Conservation (phyloP, 768 basidiomycete genomes). For the Dacryopinax primogenitus region DNA sequence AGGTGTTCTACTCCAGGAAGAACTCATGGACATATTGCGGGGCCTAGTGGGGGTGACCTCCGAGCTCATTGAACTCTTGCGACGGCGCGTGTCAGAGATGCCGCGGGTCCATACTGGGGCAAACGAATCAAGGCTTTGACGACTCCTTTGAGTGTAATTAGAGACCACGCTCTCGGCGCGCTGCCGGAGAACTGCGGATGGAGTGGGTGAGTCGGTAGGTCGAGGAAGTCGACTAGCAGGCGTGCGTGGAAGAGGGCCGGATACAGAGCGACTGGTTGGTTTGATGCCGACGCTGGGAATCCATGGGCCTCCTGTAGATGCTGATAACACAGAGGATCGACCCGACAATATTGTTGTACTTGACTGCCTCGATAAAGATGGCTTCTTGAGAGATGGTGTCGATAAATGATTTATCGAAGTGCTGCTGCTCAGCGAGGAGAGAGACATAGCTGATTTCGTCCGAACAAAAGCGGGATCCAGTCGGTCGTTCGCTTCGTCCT, state of each 20-base stretch:
- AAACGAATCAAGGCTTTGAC: background rate
- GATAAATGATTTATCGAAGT: background rate
- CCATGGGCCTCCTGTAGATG: background rate
- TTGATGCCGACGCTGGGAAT: background rate
- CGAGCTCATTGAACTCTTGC: conserved; percentile 16
- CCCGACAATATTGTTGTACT: background rate
- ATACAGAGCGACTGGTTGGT: conserved; percentile 42
- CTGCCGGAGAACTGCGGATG: conserved; percentile 71
- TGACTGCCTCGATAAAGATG: background rate
- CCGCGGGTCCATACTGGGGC: background rate
- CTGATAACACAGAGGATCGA: background rate
- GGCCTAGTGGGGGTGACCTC: background rate
- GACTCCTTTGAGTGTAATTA: conserved; percentile 24
- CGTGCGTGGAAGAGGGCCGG: conserved; percentile 40
- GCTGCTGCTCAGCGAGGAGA: background rate
- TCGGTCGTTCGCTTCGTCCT: conserved; percentile 66
- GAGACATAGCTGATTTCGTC: background rate
- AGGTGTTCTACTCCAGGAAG: background rate
- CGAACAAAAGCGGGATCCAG: conserved; percentile 24
- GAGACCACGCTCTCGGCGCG: conserved; percentile 50
- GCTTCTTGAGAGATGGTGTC: background rate
- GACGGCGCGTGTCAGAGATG: conserved; percentile 20
- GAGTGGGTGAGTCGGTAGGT: conserved; percentile 39
- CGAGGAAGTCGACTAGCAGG: conserved; percentile 23
- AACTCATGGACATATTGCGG: conserved; percentile 9